phyloP scores from a whole-genome alignment of 257 asterid species.

The Salvia splendens region DNA sequence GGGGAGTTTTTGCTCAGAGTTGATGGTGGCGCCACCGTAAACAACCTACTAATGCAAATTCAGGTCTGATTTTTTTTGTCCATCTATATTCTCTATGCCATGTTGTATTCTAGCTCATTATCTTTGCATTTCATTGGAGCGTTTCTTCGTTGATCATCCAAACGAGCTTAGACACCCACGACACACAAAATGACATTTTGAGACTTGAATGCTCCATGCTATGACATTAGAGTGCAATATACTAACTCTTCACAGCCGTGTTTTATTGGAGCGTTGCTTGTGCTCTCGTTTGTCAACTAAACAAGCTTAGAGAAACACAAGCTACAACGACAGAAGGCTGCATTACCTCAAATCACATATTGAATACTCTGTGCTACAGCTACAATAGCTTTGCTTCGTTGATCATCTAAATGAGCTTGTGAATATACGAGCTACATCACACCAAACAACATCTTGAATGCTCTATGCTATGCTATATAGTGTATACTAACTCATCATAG shows the following conservation, averaged over 20 bases:
- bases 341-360: too few species aligned
- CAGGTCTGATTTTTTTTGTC: constrained; percentile 52
- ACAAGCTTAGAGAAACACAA: constrained; percentile 21
- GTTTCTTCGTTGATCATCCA: background rate
- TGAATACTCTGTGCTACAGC: too few species aligned
- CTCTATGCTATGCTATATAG: background rate
- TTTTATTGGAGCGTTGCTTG: background rate
- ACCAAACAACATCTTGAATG: background rate
- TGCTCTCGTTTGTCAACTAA: background rate
- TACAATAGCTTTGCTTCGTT: background rate
- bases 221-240: too few species aligned
- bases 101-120: background rate
- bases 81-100: background rate
- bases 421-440: too few species aligned
- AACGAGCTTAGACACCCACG: background rate
- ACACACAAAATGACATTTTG: too few species aligned
- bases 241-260: background rate
- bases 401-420: too few species aligned
- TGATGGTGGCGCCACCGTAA: constrained; percentile 92
- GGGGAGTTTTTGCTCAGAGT: constrained; percentile 83
- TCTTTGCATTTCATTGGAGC: background rate
- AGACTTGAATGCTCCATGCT: background rate
- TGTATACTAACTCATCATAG: background rate
- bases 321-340: too few species aligned
- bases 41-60: constrained; percentile 90